Percentiles rank a stretch among this genome's conserved stretches.
Evolutionary conservation across 2,329 filamentous ascomycete species (phyloP).

Genomic region (Cladosporium velox): DNA sequence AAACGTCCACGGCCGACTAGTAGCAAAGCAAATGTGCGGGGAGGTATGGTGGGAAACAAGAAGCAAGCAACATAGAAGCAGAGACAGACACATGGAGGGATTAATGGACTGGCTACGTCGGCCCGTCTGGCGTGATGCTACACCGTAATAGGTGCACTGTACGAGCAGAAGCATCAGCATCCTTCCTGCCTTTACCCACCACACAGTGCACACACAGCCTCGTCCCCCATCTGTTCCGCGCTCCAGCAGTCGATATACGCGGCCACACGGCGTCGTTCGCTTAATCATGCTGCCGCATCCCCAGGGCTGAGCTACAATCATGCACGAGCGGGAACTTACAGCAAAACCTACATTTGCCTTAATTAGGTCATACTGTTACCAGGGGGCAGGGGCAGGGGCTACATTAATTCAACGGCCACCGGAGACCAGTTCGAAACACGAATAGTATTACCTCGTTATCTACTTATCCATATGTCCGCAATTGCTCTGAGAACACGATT

Average conservation of each 20-base stretch:
- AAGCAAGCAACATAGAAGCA: neutral
- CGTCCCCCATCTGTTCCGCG: neutral
- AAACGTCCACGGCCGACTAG: neutral
- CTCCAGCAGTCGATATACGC: neutral
- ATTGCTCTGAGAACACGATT: no score
- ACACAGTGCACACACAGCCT: neutral
- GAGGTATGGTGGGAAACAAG: neutral
- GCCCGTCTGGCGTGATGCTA: neutral
- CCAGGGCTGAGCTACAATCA: neutral
- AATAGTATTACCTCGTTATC: neutral
- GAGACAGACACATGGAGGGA: neutral
- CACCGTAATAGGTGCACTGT: neutral
- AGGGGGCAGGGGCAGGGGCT: neutral
- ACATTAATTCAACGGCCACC: neutral
- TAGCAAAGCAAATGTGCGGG: neutral
- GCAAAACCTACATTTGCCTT: neutral
- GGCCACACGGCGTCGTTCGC: neutral
- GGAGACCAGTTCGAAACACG: neutral
- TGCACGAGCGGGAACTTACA: conserved; percentile 8
- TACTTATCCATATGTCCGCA: neutral
- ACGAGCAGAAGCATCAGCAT: neutral
- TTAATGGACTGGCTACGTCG: neutral
- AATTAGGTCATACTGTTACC: neutral
- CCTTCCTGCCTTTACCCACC: neutral
- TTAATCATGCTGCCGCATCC: neutral